Conservation (phyloP, 106 monocot genomes). For the Iris macrosiphon region DNA sequence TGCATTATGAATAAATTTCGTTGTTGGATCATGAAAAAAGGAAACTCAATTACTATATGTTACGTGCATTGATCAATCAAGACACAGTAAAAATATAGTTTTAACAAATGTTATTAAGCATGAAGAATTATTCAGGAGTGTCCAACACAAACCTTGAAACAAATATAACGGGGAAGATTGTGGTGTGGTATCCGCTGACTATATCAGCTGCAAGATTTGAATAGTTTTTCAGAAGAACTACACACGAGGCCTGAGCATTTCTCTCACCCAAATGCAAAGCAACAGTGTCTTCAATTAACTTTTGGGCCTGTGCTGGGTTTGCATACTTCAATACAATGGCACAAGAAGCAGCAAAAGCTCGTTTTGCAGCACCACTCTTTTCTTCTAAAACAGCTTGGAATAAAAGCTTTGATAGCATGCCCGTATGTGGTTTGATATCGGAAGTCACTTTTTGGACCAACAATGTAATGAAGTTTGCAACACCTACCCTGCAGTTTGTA, state of each 20-base stretch:
- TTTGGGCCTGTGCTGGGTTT: constrained; percentile 50
- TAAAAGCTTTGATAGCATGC: constrained; percentile 48
- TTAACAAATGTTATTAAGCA: too few relatives aligned
- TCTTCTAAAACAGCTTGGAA: constrained; percentile 76
- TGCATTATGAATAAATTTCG: too few relatives aligned
- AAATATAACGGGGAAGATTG: constrained; percentile 69
- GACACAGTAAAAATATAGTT: too few relatives aligned
- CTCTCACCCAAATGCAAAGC: constrained; percentile 77
- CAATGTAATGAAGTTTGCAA: constrained; percentile 83
- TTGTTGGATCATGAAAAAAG: too few relatives aligned
- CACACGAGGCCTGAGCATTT: constrained; percentile 82
- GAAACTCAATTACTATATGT: too few relatives aligned
- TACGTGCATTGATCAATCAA: too few relatives aligned
- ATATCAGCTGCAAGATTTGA: constrained; percentile 65
- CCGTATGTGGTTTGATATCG: constrained; percentile 68
- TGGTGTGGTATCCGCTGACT: constrained; percentile 60
- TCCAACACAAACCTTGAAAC: constrained; percentile 59
- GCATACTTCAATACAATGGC: constrained; percentile 68
- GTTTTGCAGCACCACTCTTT: constrained; percentile 73
- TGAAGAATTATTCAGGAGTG: not conserved
- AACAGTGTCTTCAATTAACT: constrained; percentile 74
- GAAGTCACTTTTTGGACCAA: constrained; percentile 69
- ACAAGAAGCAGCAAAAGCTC: constrained; percentile 83
- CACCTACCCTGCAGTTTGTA: constrained; percentile 66
- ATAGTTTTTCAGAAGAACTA: constrained; percentile 69